Evolutionary conservation across 2,329 filamentous ascomycete genomes (phyloP), one percentile per base, ranked within the genome.

Genomic region (Colletotrichum tamarilloi): DNA sequence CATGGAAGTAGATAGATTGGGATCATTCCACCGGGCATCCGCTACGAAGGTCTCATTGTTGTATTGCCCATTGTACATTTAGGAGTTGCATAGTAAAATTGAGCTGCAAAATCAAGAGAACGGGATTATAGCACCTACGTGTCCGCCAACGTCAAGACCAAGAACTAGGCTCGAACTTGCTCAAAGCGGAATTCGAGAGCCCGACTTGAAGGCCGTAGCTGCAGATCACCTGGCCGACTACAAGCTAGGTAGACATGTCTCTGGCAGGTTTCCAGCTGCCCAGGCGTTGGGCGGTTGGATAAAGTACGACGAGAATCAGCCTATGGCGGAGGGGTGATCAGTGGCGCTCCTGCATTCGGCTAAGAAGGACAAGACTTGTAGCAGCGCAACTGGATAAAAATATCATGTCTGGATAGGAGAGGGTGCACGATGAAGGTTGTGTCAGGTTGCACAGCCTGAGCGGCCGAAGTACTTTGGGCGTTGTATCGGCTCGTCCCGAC

Each of bases 281-380:
- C 62, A 35, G 56, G 14, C 16, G 68, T 62, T 65, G 68, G 38
- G 22, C 28, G 63, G 63, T 35, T 62, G 64, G 63, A 49, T 22
- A 32, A 22, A 32, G 22, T 28, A 22, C n/a, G 56, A 52, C 26
- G 26, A 35, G 28, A 24, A 68, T 42, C 67, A 57, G 64, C 28
- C n/a, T 26, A 16, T 59, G n/a, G 42, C 19, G n/a, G 24, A 30
- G 2, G 19, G 4, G 26, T 22, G 28, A 26, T 22, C 22, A 38
- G 57, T 68, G 49, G 57, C 64, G 46, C 53, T 24, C 57, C 64
- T 68, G 68, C 68, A 68, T 68, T 68, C 64, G 30, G 68, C 63
- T 57, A 65, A 12, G 9, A 16, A 46, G 42, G n/a, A 49, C 5
- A 35, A 26, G 6, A 62, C 9, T 55, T n/a, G 42, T 4, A 24